phyloP scores from a whole-genome alignment of 352 stramenopile genomes.

The Phytophthora cryptogea region DNA sequence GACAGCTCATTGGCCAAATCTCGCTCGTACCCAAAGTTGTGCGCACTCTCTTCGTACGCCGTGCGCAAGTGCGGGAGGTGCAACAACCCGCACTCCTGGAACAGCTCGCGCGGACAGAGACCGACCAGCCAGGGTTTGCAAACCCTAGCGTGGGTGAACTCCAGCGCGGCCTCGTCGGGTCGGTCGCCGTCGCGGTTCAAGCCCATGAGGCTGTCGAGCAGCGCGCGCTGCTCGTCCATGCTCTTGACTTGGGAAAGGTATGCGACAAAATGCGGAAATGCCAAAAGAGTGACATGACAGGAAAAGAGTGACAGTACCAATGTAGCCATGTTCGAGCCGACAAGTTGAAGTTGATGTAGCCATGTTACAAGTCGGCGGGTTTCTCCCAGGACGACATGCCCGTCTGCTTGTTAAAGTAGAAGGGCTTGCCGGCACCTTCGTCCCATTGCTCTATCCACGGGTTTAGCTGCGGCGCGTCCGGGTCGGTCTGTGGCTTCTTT shows the following conservation, averaged over 20 bases:
- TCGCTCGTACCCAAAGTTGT: conserved; percentile 72
- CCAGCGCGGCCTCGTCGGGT: conserved; percentile 72
- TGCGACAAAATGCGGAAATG: not conserved
- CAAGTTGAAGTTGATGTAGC: conserved; percentile 5
- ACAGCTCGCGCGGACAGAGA: conserved; percentile 87
- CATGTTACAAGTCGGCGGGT: conserved; percentile 43
- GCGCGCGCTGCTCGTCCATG: conserved; percentile 86
- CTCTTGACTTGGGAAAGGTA: conserved; percentile 1
- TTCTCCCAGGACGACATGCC: conserved; percentile 84
- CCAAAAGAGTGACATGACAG: conserved; percentile 4
- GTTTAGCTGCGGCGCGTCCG: conserved; percentile 25
- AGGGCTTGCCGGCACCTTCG: conserved; percentile 70
- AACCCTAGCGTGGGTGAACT: conserved; percentile 74
- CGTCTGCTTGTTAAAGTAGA: conserved; percentile 90
- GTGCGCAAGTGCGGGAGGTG: conserved; percentile 74
- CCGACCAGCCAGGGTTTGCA: conserved; percentile 86
- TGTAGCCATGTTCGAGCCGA: not conserved
- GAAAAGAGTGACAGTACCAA: not conserved
- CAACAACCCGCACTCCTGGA: conserved; percentile 79
- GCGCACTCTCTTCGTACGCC: conserved; percentile 55
- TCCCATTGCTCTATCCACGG: conserved; percentile 86
- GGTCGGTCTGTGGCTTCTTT: conserved; percentile 12
- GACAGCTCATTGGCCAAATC: conserved; percentile 70
- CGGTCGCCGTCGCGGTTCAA: conserved; percentile 90
- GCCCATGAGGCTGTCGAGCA: conserved; percentile 92